Evolutionary conservation across 176 grass and related monocot genomes (phyloP).

Genomic region (Areca catechu): DNA sequence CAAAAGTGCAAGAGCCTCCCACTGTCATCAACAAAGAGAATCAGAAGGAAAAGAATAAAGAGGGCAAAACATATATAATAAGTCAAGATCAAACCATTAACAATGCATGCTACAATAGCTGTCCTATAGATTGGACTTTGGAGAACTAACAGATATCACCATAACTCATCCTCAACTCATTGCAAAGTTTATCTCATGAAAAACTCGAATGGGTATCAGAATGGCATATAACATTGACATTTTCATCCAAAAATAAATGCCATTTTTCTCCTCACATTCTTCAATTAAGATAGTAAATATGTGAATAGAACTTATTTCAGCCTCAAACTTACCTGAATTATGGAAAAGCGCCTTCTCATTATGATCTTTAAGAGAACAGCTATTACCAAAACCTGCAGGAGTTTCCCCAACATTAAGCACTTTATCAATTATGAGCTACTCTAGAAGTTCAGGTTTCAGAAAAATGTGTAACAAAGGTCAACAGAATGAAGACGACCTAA

Average conservation of each 20-base stretch:
- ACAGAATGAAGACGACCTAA: too few species aligned
- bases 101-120: too few species aligned
- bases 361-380: slow-evolving; percentile 90
- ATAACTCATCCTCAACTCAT: too few species aligned
- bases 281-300: slow-evolving; percentile 6
- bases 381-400: slow-evolving; percentile 76
- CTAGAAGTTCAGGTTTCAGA: too few species aligned
- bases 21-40: slow-evolving; percentile 40
- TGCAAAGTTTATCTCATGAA: too few species aligned
- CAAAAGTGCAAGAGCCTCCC: slow-evolving; percentile 96
- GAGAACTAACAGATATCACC: too few species aligned
- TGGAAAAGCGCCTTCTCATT: slow-evolving; percentile 80
- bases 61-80: too few species aligned
- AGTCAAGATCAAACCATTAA: too few species aligned
- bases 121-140: too few species aligned
- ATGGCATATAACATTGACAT: neutral
- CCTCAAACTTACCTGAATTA: slow-evolving; percentile 68
- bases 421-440: too few species aligned
- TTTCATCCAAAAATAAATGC: neutral
- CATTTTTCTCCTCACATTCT: slow-evolving; percentile 2
- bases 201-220: too few species aligned
- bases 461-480: too few species aligned
- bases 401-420: neutral
- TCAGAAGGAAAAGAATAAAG: neutral
- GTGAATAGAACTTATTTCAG: neutral